phyloP scores from a whole-genome alignment of 2,329 filamentous ascomycete species.

The Trichoderma polysporum region DNA sequence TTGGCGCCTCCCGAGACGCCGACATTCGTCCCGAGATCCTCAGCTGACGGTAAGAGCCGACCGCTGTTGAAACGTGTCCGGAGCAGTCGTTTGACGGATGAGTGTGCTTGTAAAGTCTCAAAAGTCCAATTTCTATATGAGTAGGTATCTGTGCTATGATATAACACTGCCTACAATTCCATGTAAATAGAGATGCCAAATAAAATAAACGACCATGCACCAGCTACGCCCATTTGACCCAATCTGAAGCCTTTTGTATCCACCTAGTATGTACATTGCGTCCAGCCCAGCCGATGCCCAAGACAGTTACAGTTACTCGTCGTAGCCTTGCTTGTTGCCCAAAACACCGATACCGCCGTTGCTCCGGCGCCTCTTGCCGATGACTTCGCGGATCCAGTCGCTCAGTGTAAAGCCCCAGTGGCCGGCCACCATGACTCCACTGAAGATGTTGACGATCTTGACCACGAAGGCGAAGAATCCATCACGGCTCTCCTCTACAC shows the following conservation, averaged over 20 bases:
- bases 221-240: not conserved
- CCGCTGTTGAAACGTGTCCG: not conserved
- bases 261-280: not conserved
- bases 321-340: constrained; percentile 45
- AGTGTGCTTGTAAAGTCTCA: not conserved
- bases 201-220: not conserved
- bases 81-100: not conserved
- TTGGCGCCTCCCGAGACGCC: not conserved
- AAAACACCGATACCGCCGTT: constrained; percentile 50
- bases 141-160: not conserved
- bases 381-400: constrained; percentile 66
- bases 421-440: constrained; percentile 86
- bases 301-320: constrained; percentile 22
- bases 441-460: constrained; percentile 85
- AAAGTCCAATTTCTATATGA: not conserved
- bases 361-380: constrained; percentile 49
- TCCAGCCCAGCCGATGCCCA: not conserved
- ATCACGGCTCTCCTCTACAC: constrained; percentile 78
- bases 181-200: not conserved
- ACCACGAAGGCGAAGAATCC: constrained; percentile 73
- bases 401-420: constrained; percentile 88
- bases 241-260: not conserved
- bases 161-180: not conserved
- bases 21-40: not conserved
- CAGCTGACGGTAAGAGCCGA: not conserved